Base-by-base conservation (phyloP, 495 filamentous ascomycete genomes). In the Podospora pseudoanserina region DNA sequence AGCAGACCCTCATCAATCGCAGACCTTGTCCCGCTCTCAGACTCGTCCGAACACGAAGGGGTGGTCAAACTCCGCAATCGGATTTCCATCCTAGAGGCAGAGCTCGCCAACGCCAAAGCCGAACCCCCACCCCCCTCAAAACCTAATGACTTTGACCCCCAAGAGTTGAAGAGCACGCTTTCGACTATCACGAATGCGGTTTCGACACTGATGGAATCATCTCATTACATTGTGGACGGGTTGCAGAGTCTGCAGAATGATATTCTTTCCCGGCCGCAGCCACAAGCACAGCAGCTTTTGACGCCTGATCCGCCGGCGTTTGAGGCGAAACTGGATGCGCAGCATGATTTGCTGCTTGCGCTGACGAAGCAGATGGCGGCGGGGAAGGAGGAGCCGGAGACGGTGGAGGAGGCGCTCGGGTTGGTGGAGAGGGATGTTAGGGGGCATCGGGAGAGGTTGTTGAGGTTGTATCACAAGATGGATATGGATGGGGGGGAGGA, bases 341-440 rank as follows among this genome's bases (percentile, higher is more conserved):
- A 32, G 30, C 30, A 32, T 7, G 4, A 4, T 32, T 32, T 32
- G 30, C 30, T 32, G 4, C 30, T 32, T 4, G 30, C 30, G 4
- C 1, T 32, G 30, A 32, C 30, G 7, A 4, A 32, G 30, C 30
- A 32, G 30, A 32, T 32, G 30, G 30, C 30, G 7, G 30, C 7
- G 4, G 30, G 4, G 7, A 32, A 32, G 30, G 30, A 32, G 30
- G 57, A 60, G 55, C 70, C 74, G 0, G 58, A 71, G 62, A 74
- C 19, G 5, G 39, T 76, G 1, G 65, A 64, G 30, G 68, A 76
- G n/a, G 74, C 72, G 4, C 67, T 76, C 60, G 61, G 56, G 4
- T 64, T 63, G 16, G 72, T 72, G 3, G 72, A 76, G 66, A 63
- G 64, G 23, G 74, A 76, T 58, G 30, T 76, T 19, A 28, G 39